Conservation (phyloP, 2,329 filamentous ascomycete genomes). For the Microsporum ferrugineum region DNA sequence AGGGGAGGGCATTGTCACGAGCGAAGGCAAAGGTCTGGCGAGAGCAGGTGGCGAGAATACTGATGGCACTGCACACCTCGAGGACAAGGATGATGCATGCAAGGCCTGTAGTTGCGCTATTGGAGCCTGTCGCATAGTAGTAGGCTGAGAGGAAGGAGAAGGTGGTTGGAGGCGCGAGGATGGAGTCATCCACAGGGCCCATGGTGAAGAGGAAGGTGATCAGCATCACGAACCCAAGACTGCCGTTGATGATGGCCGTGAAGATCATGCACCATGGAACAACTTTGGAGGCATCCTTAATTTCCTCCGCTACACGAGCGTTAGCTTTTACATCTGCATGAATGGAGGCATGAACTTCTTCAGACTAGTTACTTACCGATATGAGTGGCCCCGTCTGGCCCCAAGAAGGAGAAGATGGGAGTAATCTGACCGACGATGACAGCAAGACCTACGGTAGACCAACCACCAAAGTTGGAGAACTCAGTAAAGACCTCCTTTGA, state of each 20-base stretch:
- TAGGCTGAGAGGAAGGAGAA: slow-evolving; percentile 30
- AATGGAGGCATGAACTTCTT: neutral
- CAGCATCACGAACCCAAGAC: slow-evolving; percentile 28
- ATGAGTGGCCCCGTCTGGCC: slow-evolving; percentile 29
- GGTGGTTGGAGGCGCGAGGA: slow-evolving; percentile 20
- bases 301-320: slow-evolving; percentile 27
- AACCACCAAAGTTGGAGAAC: slow-evolving; percentile 39
- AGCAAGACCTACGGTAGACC: slow-evolving; percentile 35
- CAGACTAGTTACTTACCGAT: slow-evolving; percentile 18
- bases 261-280: slow-evolving; percentile 30
- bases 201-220: slow-evolving; percentile 31
- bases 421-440: slow-evolving; percentile 27
- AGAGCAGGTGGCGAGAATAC: slow-evolving; percentile 26
- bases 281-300: slow-evolving; percentile 26
- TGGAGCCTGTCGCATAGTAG: slow-evolving; percentile 21
- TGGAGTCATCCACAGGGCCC: slow-evolving; percentile 21
- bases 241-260: slow-evolving; percentile 27
- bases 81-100: slow-evolving; percentile 21
- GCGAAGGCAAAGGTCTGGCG: slow-evolving; percentile 34
- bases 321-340: neutral
- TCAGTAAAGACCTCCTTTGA: slow-evolving; percentile 36
- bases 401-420: slow-evolving; percentile 29
- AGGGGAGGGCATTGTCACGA: slow-evolving; percentile 45
- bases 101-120: slow-evolving; percentile 20
- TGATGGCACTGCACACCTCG: slow-evolving; percentile 23